Conservation (phyloP, 345 rosid genomes). For the Adansonia digitata region DNA sequence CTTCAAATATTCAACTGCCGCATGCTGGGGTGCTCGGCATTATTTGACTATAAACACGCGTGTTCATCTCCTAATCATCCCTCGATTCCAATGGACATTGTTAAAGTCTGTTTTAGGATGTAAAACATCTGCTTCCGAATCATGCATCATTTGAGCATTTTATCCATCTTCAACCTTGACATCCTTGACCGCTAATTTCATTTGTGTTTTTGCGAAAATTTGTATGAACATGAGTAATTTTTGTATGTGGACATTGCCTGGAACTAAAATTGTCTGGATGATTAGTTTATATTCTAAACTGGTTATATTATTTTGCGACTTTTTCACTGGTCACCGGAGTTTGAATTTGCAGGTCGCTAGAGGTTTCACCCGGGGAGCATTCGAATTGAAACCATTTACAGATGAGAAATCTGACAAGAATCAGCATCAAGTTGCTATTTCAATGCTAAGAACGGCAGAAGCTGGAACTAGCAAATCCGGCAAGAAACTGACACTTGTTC, state of each 20-base stretch:
- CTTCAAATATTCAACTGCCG: not conserved
- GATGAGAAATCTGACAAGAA: slow-evolving; percentile 51
- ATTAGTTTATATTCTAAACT: not conserved
- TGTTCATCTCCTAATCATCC: not conserved
- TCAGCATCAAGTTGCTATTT: slow-evolving; percentile 55
- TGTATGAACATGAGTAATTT: not conserved
- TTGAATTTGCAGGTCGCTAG: slow-evolving; percentile 59
- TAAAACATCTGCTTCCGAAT: not conserved
- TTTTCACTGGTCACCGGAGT: slow-evolving; percentile 6
- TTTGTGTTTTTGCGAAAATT: not conserved
- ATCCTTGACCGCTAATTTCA: not conserved
- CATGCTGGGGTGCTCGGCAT: not conserved
- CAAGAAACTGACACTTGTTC: slow-evolving; percentile 70
- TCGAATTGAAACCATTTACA: slow-evolving; percentile 70
- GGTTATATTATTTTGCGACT: not conserved
- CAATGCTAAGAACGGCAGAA: slow-evolving; percentile 54
- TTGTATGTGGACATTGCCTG: not conserved
- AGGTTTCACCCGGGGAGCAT: slow-evolving; percentile 74
- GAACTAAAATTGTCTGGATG: not conserved
- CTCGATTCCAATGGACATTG: not conserved
- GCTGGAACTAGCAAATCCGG: slow-evolving; percentile 45
- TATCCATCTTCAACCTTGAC: not conserved
- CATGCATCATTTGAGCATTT: not conserved
- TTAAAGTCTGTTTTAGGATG: not conserved
- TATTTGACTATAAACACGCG: not conserved